Conservation (phyloP, 257 asterid species). For the Solanum chilense region DNA sequence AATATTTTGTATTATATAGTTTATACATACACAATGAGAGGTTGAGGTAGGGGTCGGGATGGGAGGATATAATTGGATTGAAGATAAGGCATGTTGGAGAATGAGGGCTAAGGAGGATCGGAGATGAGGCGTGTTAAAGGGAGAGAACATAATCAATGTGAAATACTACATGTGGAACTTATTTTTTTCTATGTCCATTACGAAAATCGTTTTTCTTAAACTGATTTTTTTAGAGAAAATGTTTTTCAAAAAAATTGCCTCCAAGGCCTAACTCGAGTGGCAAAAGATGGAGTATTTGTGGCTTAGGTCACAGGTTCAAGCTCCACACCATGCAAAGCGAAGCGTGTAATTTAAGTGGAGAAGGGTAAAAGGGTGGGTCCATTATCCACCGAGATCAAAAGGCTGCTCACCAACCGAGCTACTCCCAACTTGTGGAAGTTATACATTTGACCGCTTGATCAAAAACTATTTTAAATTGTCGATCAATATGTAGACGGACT, state of each 20-base stretch:
- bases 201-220: background rate
- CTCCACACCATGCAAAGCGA: accelerated
- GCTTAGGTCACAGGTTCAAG: background rate
- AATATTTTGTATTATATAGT: background rate
- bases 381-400: background rate
- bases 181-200: too few species aligned
- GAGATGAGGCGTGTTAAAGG: background rate
- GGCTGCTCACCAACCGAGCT: background rate
- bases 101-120: background rate
- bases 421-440: background rate
- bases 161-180: too few species aligned
- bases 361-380: too few species aligned
- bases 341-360: too few species aligned
- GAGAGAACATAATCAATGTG: background rate
- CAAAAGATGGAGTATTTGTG: background rate
- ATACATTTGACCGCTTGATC: background rate
- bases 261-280: background rate
- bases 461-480: background rate
- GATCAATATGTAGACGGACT: background rate
- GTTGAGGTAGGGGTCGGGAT: background rate
- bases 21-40: too few species aligned
- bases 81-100: background rate
- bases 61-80: background rate
- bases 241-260: background rate
- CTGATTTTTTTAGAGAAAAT: background rate